Evolutionary conservation across 139 green algal species (phyloP), one percentile per base, ranked within the genome.

Genomic region (Microglena sp.): DNA sequence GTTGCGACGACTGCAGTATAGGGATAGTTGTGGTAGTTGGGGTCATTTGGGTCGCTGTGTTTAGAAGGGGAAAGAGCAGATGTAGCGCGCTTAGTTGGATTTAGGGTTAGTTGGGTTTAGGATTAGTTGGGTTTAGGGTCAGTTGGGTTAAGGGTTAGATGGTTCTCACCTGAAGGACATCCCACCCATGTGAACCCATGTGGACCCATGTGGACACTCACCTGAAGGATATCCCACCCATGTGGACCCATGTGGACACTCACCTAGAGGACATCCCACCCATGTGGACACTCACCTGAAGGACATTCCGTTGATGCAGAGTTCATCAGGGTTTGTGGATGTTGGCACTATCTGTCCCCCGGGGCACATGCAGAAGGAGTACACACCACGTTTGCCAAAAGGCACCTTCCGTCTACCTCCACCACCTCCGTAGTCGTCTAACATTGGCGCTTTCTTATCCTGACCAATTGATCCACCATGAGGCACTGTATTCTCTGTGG

Each of bases 311-410:
- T 93, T 93, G 64, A 92, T 77, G 72, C 87, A 93, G 21, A 93
- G 75, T 68, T 90, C 76, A 2, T 74, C 58, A 33, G 63, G 56
- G 27, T 43, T 65, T 2, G 72, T 85, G 57, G 46, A 81, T 5
- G 87, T 92, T 18, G 77, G 79, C 30, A 93, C 87, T 24, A 92
- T 83, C 57, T 78, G 66, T 7, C 76, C 82, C 0, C 82, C 84
- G 4, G 88, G 88, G 58, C 88, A 95, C 88, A 95, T 95, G 70
- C 88, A 95, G 64, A 95, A 95, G n/a, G 73, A 86, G 75, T 86
- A 95, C 31, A 89, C 80, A 18, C 77, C 76, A 5, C 77, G 73
- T 5, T 57, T 55, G 46, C 36, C 59, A 18, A 2, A 21, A 4
- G 64, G 33, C 2, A 56, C 57, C 27, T 27, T 18, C n/a, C 34